A percentile compares a stretch with the other conserved stretches of the same genome.
These are phyloP conservation scores for Pseudocercospora fijiensis DNA, from an alignment of 2,329 filamentous ascomycete species.

Conservation along the genomic window DNA sequence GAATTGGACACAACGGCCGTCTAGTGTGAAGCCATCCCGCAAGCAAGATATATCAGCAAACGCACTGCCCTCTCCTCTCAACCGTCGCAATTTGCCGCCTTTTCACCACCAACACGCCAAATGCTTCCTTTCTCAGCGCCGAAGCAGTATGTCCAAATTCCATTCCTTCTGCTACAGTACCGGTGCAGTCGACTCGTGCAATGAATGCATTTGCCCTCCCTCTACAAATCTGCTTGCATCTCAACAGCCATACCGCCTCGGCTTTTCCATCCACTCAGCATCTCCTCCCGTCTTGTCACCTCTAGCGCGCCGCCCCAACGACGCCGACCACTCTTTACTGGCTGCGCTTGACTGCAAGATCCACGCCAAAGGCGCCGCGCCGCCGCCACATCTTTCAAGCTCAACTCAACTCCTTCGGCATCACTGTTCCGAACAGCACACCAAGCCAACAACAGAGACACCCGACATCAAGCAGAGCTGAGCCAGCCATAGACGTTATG, in stretches of 20 bases:
- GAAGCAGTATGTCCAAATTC: too few relatives aligned
- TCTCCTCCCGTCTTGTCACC: neutral
- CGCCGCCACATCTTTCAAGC: slow-evolving; percentile 24
- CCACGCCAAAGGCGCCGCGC: slow-evolving; percentile 24
- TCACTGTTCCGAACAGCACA: slow-evolving; percentile 17
- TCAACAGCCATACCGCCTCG: slow-evolving; percentile 10
- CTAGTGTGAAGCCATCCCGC: slow-evolving; percentile 1
- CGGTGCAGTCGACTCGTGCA: slow-evolving; percentile 1
- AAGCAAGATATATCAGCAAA: slow-evolving; percentile 5
- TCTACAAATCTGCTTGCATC: neutral
- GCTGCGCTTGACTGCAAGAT: slow-evolving; percentile 5
- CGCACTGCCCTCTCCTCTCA: slow-evolving; percentile 7
- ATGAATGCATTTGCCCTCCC: slow-evolving; percentile 1
- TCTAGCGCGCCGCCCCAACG: slow-evolving; percentile 23
- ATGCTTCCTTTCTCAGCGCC: slow-evolving; percentile 1
- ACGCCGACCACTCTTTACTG: neutral
- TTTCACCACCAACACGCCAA: slow-evolving; percentile 7
- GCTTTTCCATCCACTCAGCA: slow-evolving; percentile 7
- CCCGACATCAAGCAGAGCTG: neutral
- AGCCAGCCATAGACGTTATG: slow-evolving; percentile 26
- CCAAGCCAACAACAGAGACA: slow-evolving; percentile 7
- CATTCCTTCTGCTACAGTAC: neutral
- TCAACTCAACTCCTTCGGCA: slow-evolving; percentile 26
- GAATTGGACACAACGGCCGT: neutral
- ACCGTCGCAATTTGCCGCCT: slow-evolving; percentile 15